phyloP scores from a whole-genome alignment of 1,139 yeast genomes.

The Pichia sp. region DNA sequence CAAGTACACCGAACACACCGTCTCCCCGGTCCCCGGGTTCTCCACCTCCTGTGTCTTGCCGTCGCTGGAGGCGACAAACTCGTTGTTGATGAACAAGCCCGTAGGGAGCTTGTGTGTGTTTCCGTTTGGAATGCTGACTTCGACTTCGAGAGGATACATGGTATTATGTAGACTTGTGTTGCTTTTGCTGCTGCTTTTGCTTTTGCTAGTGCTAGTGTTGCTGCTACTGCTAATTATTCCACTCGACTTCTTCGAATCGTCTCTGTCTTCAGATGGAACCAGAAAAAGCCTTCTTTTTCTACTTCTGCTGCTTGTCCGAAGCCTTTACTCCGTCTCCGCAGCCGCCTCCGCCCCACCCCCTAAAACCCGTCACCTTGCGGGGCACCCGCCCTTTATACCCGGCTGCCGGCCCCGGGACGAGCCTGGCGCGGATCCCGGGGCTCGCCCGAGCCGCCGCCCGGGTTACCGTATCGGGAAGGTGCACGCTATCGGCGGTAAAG shows the following conservation, averaged over 20 bases:
- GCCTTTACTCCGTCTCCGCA: background rate
- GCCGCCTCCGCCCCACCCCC: background rate
- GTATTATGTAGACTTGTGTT: background rate
- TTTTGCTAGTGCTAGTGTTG: too few relatives aligned
- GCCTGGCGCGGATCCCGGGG: background rate
- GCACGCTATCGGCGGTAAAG: background rate
- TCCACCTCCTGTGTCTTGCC: constrained; percentile 48
- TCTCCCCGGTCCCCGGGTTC: constrained; percentile 53
- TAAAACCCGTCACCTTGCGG: background rate
- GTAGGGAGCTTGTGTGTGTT: constrained; percentile 52
- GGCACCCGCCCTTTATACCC: background rate
- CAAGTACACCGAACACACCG: constrained; percentile 47
- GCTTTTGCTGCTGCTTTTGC: too few relatives aligned
- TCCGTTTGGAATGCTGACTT: constrained; percentile 55
- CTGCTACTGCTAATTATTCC: too few relatives aligned
- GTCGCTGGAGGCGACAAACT: constrained; percentile 41
- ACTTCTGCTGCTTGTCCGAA: background rate
- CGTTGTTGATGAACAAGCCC: constrained; percentile 62
- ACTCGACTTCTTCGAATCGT: too few relatives aligned
- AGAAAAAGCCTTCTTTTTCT: background rate
- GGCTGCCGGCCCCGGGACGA: background rate
- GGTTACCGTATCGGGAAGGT: constrained; percentile 9
- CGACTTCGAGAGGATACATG: constrained; percentile 26
- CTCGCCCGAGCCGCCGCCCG: background rate
- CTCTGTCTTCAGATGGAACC: background rate